These are phyloP conservation scores for Annulohypoxylon maeteangense DNA, from an alignment of 495 filamentous ascomycete species.

Conservation along the genomic window DNA sequence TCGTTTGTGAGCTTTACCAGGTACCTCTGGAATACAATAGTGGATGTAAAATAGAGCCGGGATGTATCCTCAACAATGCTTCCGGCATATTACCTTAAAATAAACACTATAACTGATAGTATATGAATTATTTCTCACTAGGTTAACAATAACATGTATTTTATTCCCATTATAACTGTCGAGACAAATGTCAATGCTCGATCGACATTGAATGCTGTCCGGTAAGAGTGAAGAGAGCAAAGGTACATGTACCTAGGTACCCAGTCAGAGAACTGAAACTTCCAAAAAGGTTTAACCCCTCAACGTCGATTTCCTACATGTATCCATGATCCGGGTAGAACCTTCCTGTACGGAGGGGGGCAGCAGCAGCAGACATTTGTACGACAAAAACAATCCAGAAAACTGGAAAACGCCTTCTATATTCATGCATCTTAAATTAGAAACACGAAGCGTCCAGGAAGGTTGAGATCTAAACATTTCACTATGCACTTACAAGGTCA, in stretches of 20 bases:
- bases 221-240: no score
- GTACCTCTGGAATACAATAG: no score
- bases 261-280: background rate
- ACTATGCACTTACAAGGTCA: slow-evolving; percentile 18
- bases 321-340: slow-evolving; percentile 5
- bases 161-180: no score
- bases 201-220: no score
- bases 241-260: background rate
- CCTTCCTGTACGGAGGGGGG: background rate
- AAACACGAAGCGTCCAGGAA: slow-evolving; percentile 1
- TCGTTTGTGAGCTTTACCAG: no score
- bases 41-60: no score
- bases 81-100: no score
- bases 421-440: slow-evolving; percentile 21
- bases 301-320: background rate
- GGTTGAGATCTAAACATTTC: background rate
- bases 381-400: slow-evolving; percentile 10
- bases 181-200: no score
- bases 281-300: slow-evolving; percentile 13
- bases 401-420: background rate
- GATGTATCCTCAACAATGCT: no score
- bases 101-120: no score
- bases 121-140: no score
- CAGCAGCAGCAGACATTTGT: background rate
- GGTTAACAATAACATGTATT: no score